Percentiles rank a stretch among this genome's conserved stretches.
phyloP scores from a whole-genome alignment of 2,329 filamentous ascomycete species.

The Colletotrichum destructivum region DNA sequence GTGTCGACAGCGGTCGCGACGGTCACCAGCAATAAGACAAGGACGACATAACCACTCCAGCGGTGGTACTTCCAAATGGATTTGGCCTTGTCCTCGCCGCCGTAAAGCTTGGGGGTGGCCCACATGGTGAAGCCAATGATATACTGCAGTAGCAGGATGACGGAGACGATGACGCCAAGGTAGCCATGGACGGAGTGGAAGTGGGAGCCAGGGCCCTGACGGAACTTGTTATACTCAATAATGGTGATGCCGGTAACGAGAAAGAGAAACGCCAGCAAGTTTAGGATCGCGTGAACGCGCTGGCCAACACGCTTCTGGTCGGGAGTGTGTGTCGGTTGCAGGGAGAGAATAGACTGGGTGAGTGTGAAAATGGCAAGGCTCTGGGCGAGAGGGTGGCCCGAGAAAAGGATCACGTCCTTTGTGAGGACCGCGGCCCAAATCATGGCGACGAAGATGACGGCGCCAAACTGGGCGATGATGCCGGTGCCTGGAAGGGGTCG shows the following conservation, averaged over 20 bases:
- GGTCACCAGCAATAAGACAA: conserved; percentile 80
- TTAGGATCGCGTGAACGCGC: conserved; percentile 78
- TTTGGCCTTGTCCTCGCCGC: conserved; percentile 85
- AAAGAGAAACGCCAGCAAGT: conserved; percentile 73
- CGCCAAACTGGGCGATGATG: conserved; percentile 83
- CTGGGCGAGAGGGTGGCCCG: conserved; percentile 84
- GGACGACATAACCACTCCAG: conserved; percentile 79
- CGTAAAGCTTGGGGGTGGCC: conserved; percentile 81
- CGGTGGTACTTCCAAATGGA: conserved; percentile 92
- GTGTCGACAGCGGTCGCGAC: conserved; percentile 84
- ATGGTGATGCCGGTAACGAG: conserved; percentile 77
- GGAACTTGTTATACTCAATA: conserved; percentile 89
- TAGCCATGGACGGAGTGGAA: conserved; percentile 88
- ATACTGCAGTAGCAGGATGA: conserved; percentile 80
- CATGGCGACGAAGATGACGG: conserved; percentile 80
- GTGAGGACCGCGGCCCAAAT: conserved; percentile 85
- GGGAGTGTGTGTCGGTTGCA: conserved; percentile 88
- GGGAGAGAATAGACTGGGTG: conserved; percentile 83
- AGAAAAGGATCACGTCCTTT: conserved; percentile 83
- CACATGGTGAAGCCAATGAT: conserved; percentile 87
- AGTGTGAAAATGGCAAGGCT: conserved; percentile 79
- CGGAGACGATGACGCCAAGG: conserved; percentile 83
- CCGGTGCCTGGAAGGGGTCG: conserved; percentile 76
- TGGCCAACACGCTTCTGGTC: conserved; percentile 78
- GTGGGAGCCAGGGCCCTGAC: conserved; percentile 73